Percentiles rank a stretch among this genome's conserved stretches.
Conservation (phyloP, 2,329 filamentous ascomycete species). For the Penicillium verrucosum region DNA sequence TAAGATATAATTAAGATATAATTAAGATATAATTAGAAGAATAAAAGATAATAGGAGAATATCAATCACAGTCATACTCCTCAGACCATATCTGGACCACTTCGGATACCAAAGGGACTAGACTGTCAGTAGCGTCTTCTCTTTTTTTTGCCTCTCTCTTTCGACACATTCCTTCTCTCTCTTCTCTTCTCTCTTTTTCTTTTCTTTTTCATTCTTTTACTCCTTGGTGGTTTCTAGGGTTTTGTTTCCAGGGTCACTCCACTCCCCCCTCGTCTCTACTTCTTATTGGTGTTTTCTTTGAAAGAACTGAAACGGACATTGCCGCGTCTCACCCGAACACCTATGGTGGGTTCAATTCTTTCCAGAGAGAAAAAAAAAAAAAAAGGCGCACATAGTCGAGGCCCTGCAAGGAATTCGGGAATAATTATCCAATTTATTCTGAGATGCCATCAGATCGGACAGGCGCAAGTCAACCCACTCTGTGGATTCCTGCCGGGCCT, state of each 20-base stretch:
- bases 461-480: slow-evolving; percentile 14
- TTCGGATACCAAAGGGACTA: slow-evolving; percentile 1
- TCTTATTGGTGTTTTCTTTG: slow-evolving; percentile 2
- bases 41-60: neutral
- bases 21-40: too few relatives aligned
- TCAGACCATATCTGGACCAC: neutral
- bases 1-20: too few relatives aligned
- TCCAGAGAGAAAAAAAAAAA: neutral
- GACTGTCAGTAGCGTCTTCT: slow-evolving; percentile 1
- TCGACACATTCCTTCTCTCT: neutral
- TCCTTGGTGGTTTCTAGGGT: neutral
- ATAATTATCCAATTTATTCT: slow-evolving; percentile 5
- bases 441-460: slow-evolving; percentile 12
- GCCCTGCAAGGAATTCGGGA: slow-evolving; percentile 12
- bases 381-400: neutral
- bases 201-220: neutral
- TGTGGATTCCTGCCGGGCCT: slow-evolving; percentile 22
- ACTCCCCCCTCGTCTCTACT: slow-evolving; percentile 13
- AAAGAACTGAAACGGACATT: slow-evolving; percentile 5
- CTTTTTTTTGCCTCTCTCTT: neutral
- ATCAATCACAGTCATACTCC: neutral
- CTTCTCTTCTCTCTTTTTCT: neutral
- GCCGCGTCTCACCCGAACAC: slow-evolving; percentile 4
- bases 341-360: slow-evolving; percentile 1
- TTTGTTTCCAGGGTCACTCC: slow-evolving; percentile 4